Conservation (phyloP, 1,284 basidiomycete species). For the Austroboletus niveus region DNA sequence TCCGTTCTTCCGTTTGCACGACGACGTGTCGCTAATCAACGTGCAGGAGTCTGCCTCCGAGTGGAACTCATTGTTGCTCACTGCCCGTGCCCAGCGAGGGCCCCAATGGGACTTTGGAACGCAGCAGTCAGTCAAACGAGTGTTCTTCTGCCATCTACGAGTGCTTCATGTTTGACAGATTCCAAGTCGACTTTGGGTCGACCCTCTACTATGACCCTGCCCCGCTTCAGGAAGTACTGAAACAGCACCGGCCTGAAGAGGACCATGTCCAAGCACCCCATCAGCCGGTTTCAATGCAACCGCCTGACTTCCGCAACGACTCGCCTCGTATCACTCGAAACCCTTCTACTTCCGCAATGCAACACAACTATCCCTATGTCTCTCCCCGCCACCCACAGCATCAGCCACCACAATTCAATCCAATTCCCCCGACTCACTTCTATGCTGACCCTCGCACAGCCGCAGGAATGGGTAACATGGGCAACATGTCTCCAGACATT, state of each 20-base stretch:
- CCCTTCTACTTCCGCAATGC: constrained; percentile 26
- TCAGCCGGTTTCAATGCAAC: constrained; percentile 31
- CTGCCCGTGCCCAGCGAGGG: constrained; percentile 73
- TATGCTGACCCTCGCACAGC: constrained; percentile 32
- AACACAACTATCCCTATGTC: constrained; percentile 33
- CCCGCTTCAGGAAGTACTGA: constrained; percentile 41
- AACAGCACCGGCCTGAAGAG: constrained; percentile 34
- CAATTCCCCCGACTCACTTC: constrained; percentile 35
- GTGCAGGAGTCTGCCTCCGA: constrained; percentile 74
- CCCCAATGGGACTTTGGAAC: constrained; percentile 85
- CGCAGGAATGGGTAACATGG: constrained; percentile 26
- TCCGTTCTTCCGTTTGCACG: constrained; percentile 33
- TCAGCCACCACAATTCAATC: constrained; percentile 28
- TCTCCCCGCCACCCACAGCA: constrained; percentile 35
- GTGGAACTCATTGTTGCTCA: constrained; percentile 77
- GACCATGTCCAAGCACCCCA: constrained; percentile 22
- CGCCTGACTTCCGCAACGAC: constrained; percentile 34
- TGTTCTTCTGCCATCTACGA: background rate
- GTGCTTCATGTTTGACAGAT: constrained; percentile 34
- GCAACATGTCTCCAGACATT: constrained; percentile 38
- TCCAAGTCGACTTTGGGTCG: constrained; percentile 46
- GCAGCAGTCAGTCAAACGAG: constrained; percentile 56
- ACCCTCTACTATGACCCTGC: constrained; percentile 53
- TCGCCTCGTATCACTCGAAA: constrained; percentile 30
- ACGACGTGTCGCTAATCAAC: constrained; percentile 2